phyloP scores from a whole-genome alignment of 306 rosid species.

The Arachis stenosperma region DNA sequence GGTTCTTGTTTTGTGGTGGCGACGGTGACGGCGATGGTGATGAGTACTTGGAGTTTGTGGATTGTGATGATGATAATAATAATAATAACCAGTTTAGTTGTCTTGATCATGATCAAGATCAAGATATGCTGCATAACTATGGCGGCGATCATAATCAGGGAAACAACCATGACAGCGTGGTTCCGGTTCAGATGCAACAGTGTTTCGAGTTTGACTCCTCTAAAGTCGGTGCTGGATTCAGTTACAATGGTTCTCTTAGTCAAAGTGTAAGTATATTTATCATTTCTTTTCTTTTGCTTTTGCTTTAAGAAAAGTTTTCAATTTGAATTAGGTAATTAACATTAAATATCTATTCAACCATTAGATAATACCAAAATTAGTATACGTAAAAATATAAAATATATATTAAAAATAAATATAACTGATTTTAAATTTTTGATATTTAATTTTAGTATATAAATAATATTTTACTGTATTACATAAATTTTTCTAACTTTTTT shows the following conservation, averaged over 20 bases:
- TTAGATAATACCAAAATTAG: no score
- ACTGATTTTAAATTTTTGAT: no score
- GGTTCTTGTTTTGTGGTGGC: conserved; percentile 51
- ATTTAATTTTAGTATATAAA: no score
- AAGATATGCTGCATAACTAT: neutral
- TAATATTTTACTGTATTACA: no score
- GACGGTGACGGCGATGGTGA: conserved; percentile 64
- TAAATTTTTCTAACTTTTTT: no score
- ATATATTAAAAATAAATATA: no score
- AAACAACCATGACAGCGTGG: conserved; percentile 55
- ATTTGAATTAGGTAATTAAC: no score
- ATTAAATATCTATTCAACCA: no score
- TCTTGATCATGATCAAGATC: conserved; percentile 2
- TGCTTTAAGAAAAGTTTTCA: no score
- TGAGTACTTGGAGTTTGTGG: conserved; percentile 72
- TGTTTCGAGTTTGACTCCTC: conserved; percentile 64
- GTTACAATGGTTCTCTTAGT: conserved; percentile 55
- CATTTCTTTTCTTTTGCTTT: no score
- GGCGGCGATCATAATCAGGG: conserved; percentile 1
- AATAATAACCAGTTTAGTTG: conserved; percentile 37
- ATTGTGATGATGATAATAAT: conserved; percentile 35
- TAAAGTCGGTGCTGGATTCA: conserved; percentile 38
- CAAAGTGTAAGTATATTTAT: conserved; percentile 53
- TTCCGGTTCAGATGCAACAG: conserved; percentile 43
- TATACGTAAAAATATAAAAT: no score